Evolutionary conservation across 345 rosid genomes (phyloP), one percentile per base, ranked within the genome.

Genomic region (Populus alba): DNA sequence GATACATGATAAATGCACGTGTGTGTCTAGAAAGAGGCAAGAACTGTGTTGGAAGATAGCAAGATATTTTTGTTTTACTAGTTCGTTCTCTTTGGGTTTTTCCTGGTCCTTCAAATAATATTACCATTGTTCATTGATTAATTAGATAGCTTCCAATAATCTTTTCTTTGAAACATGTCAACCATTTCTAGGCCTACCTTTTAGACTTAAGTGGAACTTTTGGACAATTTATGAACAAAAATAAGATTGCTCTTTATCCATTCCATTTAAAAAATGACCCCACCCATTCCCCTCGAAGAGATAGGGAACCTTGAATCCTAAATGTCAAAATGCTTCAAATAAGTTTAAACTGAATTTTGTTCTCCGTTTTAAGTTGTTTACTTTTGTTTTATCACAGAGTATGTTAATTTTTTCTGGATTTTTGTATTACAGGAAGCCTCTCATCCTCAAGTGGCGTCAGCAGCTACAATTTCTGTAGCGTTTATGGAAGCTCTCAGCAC

Each of bases 401-500:
- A 29, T 62, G 63, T 62, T n/a, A 38, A 55, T 8, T 87, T 47
- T 74, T 33, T 59, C 63, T 43, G 72, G 67, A 66, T 68, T 70
- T 79, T 68, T 62, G 72, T 13, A 59, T 80, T 41, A 82, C 81
- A 94, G 99, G 97, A 94, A 92, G 97, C 99, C 37, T 92, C 97
- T 51, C 90, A 98, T 11, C 87, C 98, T 61, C 92, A 89, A 73
- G 99, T 92, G 81, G 98, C 98, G 71, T 94, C 98, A 75, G 94
- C 98, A 77, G 98, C 97, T 62, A 92, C 98, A 7, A 84, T 97
- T 74, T 90, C 99, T 71, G 99, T 97, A 53, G 98, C 99, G 31
- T 94, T 92, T 81, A 97, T 97, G 99, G 96, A 94, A 92, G 98
- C 93, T 25, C 84, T 97, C 18, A 89, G 97, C 86, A 87, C 91